Evolutionary conservation across 2,329 filamentous ascomycete genomes (phyloP), one percentile per base, ranked within the genome.

Genomic region (Blastomyces parvus): DNA sequence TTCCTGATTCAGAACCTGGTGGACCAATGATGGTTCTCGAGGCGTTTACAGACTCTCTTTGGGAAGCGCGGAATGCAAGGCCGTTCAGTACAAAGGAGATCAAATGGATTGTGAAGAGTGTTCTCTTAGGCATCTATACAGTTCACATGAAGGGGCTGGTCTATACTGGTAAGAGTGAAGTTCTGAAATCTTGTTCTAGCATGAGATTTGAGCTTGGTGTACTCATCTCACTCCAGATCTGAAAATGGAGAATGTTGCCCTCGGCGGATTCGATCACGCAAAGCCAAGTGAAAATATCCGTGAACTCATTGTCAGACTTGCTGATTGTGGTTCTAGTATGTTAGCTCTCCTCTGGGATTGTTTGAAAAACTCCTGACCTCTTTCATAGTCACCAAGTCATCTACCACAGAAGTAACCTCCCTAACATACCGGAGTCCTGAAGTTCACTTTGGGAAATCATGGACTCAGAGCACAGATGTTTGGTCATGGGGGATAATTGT

Each of bases 401-500:
- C 62, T 40, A 61, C 4, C 17, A 57, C 7, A 62, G 62, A 66
- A 62, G 59, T 68, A 3, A 68, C 60, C 40, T 64, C 66, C 3
- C 46, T 67, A 22, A 66, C 66, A 9, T 66, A 67, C 57, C 63
- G 64, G 27, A 68, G 64, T 60, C 64, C 64, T 59, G 66, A 66
- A 63, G 64, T 66, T 27, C 58, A 53, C 56, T 67, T 67, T 33
- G 63, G 63, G 9, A 68, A 68, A 55, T 27, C 65, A 30, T 68
- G 65, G 66, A 63, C 48, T 57, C 36, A 64, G 44, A 65, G 61
- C 42, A 66, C 62, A 57, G 65, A 67, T 60, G 52, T 67, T 62
- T 67, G 66, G 65, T 67, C 66, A 56, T 67, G 66, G 66, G 65
- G 64, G 13, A 67, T 67, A 64, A 64, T 67, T 62, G 65, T 64